Conservation (phyloP, 305 asterid species). For the Rubia balearica region DNA sequence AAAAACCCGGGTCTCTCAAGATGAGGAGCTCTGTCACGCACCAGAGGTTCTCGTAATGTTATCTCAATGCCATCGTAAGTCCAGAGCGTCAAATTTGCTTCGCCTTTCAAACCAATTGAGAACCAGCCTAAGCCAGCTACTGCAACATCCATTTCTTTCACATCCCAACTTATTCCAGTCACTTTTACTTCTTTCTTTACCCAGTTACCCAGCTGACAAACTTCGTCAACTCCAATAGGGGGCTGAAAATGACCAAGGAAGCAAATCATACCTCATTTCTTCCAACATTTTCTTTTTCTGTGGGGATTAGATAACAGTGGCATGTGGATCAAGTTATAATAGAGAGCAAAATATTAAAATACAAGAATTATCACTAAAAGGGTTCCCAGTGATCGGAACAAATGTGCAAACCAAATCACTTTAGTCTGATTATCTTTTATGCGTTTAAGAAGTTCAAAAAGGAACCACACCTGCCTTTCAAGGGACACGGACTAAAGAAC, state of each 20-base stretch:
- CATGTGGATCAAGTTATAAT: neutral
- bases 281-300: neutral
- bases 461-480: neutral
- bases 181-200: slow-evolving; percentile 50
- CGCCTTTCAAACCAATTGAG: slow-evolving; percentile 75
- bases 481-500: neutral
- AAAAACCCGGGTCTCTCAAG: slow-evolving; percentile 88
- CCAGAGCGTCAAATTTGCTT: slow-evolving; percentile 60
- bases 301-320: neutral
- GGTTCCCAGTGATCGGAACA: neutral
- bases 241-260: slow-evolving; percentile 44
- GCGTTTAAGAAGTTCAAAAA: neutral
- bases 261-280: slow-evolving; percentile 2
- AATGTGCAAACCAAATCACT: neutral
- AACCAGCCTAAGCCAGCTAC: slow-evolving; percentile 91
- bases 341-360: neutral
- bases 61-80: slow-evolving; percentile 57
- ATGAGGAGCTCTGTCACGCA: slow-evolving; percentile 68
- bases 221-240: slow-evolving; percentile 51
- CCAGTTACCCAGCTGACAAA: slow-evolving; percentile 72
- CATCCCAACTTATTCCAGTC: slow-evolving; percentile 85
- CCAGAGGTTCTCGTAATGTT: slow-evolving; percentile 69
- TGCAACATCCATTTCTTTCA: slow-evolving; percentile 63
- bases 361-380: neutral
- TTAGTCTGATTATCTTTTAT: neutral